These are phyloP conservation scores for Nadsonia commutata DNA, from an alignment of 1,139 yeast genomes.

Conservation along the genomic window DNA sequence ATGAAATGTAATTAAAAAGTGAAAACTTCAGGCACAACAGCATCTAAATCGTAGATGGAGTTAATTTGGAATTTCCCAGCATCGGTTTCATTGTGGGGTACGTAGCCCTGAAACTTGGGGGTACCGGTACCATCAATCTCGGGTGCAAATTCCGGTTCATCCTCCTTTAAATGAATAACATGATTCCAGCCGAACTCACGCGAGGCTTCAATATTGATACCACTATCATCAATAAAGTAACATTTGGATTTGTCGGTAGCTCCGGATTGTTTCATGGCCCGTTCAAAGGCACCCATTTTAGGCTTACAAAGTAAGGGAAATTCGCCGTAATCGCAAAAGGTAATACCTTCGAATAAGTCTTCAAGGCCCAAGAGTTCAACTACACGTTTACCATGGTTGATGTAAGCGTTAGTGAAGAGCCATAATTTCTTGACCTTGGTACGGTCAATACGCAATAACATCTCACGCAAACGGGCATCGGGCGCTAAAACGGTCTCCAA, in stretches of 20 bases:
- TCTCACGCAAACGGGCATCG: conserved; percentile 22
- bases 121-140: background rate
- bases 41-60: background rate
- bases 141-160: background rate
- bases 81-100: background rate
- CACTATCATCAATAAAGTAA: conserved; percentile 75
- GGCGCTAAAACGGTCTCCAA: conserved; percentile 60
- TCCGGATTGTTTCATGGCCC: conserved; percentile 50
- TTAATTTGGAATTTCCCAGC: background rate
- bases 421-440: conserved; percentile 46
- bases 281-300: conserved; percentile 42
- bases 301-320: conserved; percentile 77
- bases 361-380: conserved; percentile 70
- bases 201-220: conserved; percentile 26
- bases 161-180: conserved; percentile 2
- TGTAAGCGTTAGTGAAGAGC: conserved; percentile 91
- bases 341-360: conserved; percentile 83
- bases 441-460: conserved; percentile 24
- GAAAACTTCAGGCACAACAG: background rate
- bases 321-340: conserved; percentile 70
- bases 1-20: background rate
- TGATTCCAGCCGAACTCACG: conserved; percentile 28
- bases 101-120: background rate
- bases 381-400: conserved; percentile 67
- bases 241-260: conserved; percentile 31